phyloP scores from a whole-genome alignment of 2,329 filamentous ascomycete genomes.

The Rutstroemia sp. region DNA sequence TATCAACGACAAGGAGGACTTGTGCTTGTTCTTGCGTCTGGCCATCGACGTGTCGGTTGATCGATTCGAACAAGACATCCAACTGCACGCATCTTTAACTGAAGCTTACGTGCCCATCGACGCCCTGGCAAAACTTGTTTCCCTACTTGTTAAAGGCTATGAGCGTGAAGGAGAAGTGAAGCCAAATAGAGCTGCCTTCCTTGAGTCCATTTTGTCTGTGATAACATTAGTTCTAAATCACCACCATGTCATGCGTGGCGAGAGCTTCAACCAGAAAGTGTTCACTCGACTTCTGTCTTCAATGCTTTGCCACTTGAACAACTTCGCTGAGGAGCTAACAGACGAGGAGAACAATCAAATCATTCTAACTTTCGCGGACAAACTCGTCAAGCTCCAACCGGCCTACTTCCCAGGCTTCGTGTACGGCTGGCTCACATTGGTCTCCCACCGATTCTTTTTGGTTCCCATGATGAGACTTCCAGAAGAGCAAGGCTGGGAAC shows the following conservation, averaged over 20 bases:
- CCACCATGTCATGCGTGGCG: conserved; percentile 73
- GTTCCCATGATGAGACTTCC: conserved; percentile 65
- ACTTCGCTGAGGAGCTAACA: conserved; percentile 48
- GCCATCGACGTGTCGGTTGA: conserved; percentile 74
- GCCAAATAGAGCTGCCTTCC: conserved; percentile 58
- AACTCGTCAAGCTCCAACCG: conserved; percentile 69
- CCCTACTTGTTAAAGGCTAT: conserved; percentile 65
- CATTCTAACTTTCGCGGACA: conserved; percentile 62
- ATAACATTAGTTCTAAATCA: conserved; percentile 75
- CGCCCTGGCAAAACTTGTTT: conserved; percentile 73
- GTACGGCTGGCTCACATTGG: conserved; percentile 75
- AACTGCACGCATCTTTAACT: conserved; percentile 48
- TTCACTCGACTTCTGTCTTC: conserved; percentile 88
- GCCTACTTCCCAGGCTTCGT: conserved; percentile 72
- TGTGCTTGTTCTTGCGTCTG: conserved; percentile 70
- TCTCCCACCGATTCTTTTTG: conserved; percentile 81
- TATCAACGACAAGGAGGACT: conserved; percentile 67
- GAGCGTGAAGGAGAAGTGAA: conserved; percentile 51
- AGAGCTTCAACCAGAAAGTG: conserved; percentile 77
- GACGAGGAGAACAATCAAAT: conserved; percentile 61
- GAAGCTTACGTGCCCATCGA: conserved; percentile 61
- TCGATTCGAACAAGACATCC: conserved; percentile 65
- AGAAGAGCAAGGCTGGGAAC: conserved; percentile 65
- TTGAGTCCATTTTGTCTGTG: conserved; percentile 74
- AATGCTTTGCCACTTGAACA: conserved; percentile 67